A percentile compares a stretch with the other conserved stretches of the same genome.
Evolutionary conservation across 371 early-diverging fungal genomes (phyloP).

Genomic region (Mortierella sp.): DNA sequence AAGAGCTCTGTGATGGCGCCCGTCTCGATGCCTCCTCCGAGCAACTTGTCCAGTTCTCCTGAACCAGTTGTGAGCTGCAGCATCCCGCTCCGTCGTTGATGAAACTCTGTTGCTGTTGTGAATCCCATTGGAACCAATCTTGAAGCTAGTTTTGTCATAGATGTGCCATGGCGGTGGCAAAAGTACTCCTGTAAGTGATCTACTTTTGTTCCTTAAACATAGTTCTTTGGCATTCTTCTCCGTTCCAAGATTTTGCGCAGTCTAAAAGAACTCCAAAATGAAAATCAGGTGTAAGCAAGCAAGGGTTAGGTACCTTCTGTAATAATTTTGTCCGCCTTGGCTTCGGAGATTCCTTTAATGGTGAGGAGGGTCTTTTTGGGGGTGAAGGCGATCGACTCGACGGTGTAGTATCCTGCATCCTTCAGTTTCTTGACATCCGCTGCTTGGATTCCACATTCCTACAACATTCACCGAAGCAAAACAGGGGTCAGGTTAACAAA

Average conservation of each 20-base stretch:
- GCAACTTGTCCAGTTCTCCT: constrained; percentile 94
- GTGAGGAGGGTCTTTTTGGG: constrained; percentile 93
- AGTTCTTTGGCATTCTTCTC: neutral
- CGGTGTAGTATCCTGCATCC: constrained; percentile 96
- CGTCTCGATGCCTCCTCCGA: constrained; percentile 99
- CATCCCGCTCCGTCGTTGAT: constrained; percentile 89
- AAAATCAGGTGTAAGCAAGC: neutral
- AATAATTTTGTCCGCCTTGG: constrained; percentile 98
- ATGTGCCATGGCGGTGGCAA: neutral
- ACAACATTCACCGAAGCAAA: neutral
- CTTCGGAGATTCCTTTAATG: constrained; percentile 99
- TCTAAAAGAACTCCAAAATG: neutral
- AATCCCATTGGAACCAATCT: constrained; percentile 98
- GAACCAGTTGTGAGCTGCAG: constrained; percentile 97
- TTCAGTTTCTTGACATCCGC: constrained; percentile 90
- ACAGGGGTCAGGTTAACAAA: neutral
- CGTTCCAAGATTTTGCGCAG: neutral
- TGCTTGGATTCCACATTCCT: constrained; percentile 88
- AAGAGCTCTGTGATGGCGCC: constrained; percentile 99
- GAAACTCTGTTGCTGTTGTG: constrained; percentile 96
- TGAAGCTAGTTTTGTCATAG: constrained; percentile 69
- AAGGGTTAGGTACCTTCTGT: constrained; percentile 80
- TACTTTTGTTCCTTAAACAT: neutral
- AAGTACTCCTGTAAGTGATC: neutral
- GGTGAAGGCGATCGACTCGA: constrained; percentile 97